A percentile compares a stretch with the other conserved stretches of the same genome.
phyloP scores from a whole-genome alignment of 345 rosid species.

The Melaleuca alternifolia region DNA sequence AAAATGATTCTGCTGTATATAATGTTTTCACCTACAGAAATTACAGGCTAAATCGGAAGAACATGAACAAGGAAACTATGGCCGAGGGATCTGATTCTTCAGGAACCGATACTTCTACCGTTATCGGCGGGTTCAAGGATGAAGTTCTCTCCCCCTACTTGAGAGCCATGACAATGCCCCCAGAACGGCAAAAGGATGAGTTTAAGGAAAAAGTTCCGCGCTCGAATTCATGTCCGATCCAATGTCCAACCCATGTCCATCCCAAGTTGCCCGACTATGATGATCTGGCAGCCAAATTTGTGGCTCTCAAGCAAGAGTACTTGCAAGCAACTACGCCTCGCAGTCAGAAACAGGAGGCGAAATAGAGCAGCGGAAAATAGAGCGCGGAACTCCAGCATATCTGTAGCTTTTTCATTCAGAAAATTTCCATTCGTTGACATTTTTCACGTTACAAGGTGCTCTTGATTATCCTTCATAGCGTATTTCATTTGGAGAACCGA shows the following conservation, averaged over 20 bases:
- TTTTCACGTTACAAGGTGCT: background rate
- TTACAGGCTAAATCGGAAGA: background rate
- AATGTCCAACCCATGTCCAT: slow-evolving; percentile 51
- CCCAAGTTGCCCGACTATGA: slow-evolving; percentile 94
- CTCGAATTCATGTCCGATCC: slow-evolving; percentile 27
- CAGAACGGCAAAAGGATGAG: slow-evolving; percentile 18
- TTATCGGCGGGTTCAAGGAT: background rate
- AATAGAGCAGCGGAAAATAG: background rate
- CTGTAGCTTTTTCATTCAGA: background rate
- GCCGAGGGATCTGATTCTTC: background rate
- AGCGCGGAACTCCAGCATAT: background rate
- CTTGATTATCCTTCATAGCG: background rate
- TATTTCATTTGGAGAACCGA: background rate
- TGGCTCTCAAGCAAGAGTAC: slow-evolving; percentile 45
- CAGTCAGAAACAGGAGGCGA: background rate
- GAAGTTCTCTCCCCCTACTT: slow-evolving; percentile 12
- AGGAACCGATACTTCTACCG: background rate
- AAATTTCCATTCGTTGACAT: background rate
- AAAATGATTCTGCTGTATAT: slow-evolving; percentile 3
- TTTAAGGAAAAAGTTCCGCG: slow-evolving; percentile 5
- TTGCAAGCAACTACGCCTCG: background rate
- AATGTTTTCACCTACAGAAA: slow-evolving; percentile 4
- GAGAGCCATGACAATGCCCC: slow-evolving; percentile 54
- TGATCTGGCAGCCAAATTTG: slow-evolving; percentile 56
- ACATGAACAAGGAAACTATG: background rate